These are phyloP conservation scores for Calophaca sinica DNA, from an alignment of 306 rosid species.

Conservation along the genomic window DNA sequence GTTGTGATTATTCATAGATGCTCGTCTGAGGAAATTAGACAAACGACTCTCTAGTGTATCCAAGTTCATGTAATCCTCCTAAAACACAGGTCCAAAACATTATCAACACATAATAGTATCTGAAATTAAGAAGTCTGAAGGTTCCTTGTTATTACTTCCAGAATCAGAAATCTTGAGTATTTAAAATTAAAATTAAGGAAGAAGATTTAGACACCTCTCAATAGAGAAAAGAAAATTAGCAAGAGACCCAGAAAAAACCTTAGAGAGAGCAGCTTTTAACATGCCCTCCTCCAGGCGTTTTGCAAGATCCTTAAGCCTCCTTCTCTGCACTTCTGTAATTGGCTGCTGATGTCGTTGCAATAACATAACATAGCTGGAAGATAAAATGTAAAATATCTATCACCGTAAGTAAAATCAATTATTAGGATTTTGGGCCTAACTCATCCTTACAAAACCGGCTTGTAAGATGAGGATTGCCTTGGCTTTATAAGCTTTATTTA, in stretches of 20 bases:
- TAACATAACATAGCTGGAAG: constrained; percentile 65
- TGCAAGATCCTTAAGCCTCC: constrained; percentile 65
- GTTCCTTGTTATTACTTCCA: constrained; percentile 30
- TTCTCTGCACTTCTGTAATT: constrained; percentile 51
- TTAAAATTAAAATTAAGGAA: background rate
- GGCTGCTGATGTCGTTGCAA: constrained; percentile 55
- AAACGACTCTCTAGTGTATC: constrained; percentile 81
- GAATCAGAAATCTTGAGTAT: constrained; percentile 27
- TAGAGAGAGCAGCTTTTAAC: constrained; percentile 62
- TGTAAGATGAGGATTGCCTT: too few relatives aligned
- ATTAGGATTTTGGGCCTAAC: too few relatives aligned
- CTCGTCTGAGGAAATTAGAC: constrained; percentile 52
- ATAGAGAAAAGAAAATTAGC: constrained; percentile 12
- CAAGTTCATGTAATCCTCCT: constrained; percentile 93
- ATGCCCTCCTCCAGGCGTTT: constrained; percentile 88
- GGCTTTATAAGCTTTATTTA: too few relatives aligned
- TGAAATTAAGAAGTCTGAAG: constrained; percentile 6
- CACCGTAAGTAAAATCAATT: constrained; percentile 10
- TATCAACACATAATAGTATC: constrained; percentile 8
- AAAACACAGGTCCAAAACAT: constrained; percentile 46
- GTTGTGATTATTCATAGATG: constrained; percentile 56
- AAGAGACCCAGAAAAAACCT: constrained; percentile 57
- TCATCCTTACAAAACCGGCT: too few relatives aligned
- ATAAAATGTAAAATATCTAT: constrained; percentile 28
- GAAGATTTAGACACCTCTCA: constrained; percentile 22